A percentile compares a stretch with the other conserved stretches of the same genome.
These are phyloP conservation scores for Lactarius evosmus DNA, from an alignment of 768 basidiomycete species.

Conservation along the genomic window DNA sequence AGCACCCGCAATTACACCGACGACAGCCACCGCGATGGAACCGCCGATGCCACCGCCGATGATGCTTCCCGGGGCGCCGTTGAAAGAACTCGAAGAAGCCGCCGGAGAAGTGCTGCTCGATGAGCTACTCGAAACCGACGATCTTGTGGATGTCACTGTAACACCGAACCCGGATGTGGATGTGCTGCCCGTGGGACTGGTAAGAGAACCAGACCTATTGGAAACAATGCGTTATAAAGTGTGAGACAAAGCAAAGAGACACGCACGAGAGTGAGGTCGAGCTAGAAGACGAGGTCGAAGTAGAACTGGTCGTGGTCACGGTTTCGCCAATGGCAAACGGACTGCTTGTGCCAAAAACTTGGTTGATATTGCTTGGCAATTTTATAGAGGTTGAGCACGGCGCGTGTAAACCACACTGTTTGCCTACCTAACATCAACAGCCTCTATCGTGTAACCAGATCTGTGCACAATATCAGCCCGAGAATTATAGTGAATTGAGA, in stretches of 20 bases:
- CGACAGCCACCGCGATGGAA: slow-evolving; percentile 6
- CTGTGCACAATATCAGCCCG: slow-evolving; percentile 9
- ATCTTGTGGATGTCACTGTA: background rate
- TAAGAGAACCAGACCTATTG: slow-evolving; percentile 14
- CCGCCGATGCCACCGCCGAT: background rate
- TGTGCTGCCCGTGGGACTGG: background rate
- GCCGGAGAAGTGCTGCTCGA: slow-evolving; percentile 3
- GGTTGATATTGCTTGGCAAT: slow-evolving; percentile 11
- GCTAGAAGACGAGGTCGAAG: slow-evolving; percentile 1
- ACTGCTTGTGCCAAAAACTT: slow-evolving; percentile 5
- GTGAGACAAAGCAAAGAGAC: background rate
- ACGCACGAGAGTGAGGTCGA: slow-evolving; percentile 5
- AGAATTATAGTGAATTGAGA: background rate
- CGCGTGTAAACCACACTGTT: background rate
- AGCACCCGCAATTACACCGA: slow-evolving; percentile 20
- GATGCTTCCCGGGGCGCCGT: slow-evolving; percentile 8
- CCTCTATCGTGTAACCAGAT: slow-evolving; percentile 18
- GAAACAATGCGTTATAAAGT: background rate
- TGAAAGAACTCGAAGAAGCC: slow-evolving; percentile 14
- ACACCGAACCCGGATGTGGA: background rate
- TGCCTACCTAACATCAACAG: slow-evolving; percentile 22
- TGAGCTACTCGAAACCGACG: slow-evolving; percentile 1
- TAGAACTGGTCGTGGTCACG: slow-evolving; percentile 9
- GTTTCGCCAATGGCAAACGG: slow-evolving; percentile 12
- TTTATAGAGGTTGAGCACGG: background rate